Base-by-base conservation (phyloP, 495 filamentous ascomycete species). In the Parmelia sp. region DNA sequence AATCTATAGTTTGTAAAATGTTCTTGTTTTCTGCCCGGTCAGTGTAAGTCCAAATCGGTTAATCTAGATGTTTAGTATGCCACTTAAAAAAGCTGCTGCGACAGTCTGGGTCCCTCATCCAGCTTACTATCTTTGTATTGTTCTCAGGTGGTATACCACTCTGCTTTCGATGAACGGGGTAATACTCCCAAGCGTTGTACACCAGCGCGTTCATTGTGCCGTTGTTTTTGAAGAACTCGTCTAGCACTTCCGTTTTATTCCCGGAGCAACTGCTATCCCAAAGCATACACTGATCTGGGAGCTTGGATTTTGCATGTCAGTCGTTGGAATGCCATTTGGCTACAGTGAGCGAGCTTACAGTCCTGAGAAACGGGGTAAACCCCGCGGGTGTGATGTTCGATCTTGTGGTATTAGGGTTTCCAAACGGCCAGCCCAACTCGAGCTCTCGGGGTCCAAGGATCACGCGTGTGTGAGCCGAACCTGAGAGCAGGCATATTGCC, bases 71-170 rank as follows among this genome's bases (percentile, higher is more conserved):
- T 27, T 40, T 23, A 45, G 44, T 47, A 36, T 49, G 60, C 39
- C 44, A 62, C 47, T 62, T 25, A n/a, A 31, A 15, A n/a, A 35
- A 55, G 45, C 45, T 56, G n/a, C 17, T 37, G 45, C 25, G 23
- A 40, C 60, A 62, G 12, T 33, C 60, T 17, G 60, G 60, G 1
- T 62, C 60, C 31, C 60, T 42, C 45, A 62, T 49, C 60, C 60
- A 62, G 40, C 45, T 55, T 23, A 25, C 3, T 12, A 62, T 25
- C 31, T 35, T 62, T 29, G 47, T 12, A 29, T 27, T 29, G 0
- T 8, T 51, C 1, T 27, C 47, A 3, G 47, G 47, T 29, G 47
- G 47, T 51, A 51, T 29, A 3, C 47, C 47, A 29, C 12, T 7
- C 9, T 15, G 0, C 25, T 27, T 3, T 29, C 47, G 10, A 11